A percentile compares a stretch with the other conserved stretches of the same genome.
phyloP scores from a whole-genome alignment of 2,329 filamentous ascomycete species.

The Fusarium dlaminii region DNA sequence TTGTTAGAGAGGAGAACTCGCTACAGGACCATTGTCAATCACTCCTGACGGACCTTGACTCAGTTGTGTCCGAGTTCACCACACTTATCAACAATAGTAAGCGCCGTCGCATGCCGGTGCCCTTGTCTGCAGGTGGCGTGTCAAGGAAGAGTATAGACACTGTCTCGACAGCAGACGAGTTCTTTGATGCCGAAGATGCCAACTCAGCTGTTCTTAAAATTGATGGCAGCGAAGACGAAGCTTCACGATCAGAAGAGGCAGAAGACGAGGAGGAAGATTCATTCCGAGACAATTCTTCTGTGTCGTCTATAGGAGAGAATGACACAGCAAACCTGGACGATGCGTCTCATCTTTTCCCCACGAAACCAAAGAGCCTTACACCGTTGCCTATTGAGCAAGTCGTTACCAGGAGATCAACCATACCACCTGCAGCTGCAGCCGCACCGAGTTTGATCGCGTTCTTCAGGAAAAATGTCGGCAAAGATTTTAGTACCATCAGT shows the following conservation, averaged over 20 bases:
- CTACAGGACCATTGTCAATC: constrained; percentile 86
- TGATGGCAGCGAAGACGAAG: constrained; percentile 74
- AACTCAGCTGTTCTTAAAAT: constrained; percentile 79
- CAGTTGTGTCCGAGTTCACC: constrained; percentile 84
- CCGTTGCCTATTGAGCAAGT: constrained; percentile 78
- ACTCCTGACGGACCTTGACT: constrained; percentile 85
- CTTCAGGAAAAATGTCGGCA: constrained; percentile 96
- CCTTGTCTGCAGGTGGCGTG: constrained; percentile 57
- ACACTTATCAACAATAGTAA: constrained; percentile 81
- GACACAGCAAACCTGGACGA: constrained; percentile 69
- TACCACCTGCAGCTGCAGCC: constrained; percentile 77
- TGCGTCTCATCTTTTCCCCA: constrained; percentile 73
- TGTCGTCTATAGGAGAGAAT: constrained; percentile 68
- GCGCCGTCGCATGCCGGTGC: constrained; percentile 70
- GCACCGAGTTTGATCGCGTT: constrained; percentile 95
- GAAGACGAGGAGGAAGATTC: constrained; percentile 59
- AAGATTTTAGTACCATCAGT: constrained; percentile 94
- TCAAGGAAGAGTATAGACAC: constrained; percentile 80
- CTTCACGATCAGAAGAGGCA: constrained; percentile 63
- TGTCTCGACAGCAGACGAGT: constrained; percentile 80
- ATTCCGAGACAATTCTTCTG: constrained; percentile 65
- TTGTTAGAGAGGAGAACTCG: constrained; percentile 66
- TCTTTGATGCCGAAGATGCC: constrained; percentile 85
- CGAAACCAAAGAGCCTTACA: constrained; percentile 76
- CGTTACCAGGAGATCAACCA: constrained; percentile 73